phyloP scores from a whole-genome alignment of 495 filamentous ascomycete genomes.

The Niebla homalea region DNA sequence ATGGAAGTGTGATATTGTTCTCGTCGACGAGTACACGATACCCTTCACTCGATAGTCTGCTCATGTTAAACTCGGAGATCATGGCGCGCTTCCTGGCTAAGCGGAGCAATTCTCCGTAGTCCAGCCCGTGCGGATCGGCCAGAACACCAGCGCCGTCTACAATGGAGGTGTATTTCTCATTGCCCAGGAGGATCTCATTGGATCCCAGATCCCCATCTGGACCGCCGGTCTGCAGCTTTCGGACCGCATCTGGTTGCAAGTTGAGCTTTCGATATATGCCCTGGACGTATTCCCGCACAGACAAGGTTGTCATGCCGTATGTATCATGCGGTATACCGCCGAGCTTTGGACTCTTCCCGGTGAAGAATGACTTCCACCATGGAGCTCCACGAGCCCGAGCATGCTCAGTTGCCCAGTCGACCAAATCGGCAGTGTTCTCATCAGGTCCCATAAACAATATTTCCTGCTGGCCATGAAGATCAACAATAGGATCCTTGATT shows the following conservation, averaged over 20 bases:
- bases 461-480: conserved; percentile 84
- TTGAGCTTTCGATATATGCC: conserved; percentile 94
- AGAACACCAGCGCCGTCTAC: conserved; percentile 94
- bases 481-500: conserved; percentile 97
- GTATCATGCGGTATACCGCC: conserved; percentile 92
- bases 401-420: conserved; percentile 96
- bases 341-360: conserved; percentile 88
- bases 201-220: conserved; percentile 94
- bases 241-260: conserved; percentile 66
- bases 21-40: conserved; percentile 93
- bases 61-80: conserved; percentile 75
- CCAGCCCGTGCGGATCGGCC: conserved; percentile 77
- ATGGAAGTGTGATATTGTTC: conserved; percentile 69
- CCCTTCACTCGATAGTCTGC: conserved; percentile 74
- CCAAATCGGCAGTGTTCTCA: conserved; percentile 94
- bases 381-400: conserved; percentile 76
- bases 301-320: conserved; percentile 97
- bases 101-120: conserved; percentile 69
- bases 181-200: conserved; percentile 91
- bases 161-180: conserved; percentile 85
- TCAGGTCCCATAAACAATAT: conserved; percentile 98
- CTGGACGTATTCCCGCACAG: conserved; percentile 86
- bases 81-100: conserved; percentile 79
- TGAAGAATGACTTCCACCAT: conserved; percentile 99
- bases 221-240: conserved; percentile 94